Conservation (phyloP, 768 basidiomycete genomes). For the Xerocomellus amylosporus region DNA sequence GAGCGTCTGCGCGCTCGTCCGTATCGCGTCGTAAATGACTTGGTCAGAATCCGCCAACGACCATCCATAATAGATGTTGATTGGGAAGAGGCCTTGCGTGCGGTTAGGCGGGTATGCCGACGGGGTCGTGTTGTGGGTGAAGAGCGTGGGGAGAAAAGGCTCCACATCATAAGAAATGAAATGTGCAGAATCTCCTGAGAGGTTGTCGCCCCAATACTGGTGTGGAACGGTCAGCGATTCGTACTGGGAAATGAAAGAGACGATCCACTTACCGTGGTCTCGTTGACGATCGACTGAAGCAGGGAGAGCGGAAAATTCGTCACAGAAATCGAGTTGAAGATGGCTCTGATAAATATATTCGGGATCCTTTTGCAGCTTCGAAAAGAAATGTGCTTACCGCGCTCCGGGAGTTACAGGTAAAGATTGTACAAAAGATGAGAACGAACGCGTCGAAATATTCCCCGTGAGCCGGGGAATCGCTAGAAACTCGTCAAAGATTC, state of each 20-base stretch:
- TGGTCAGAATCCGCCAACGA: neutral
- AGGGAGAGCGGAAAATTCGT: constrained; percentile 9
- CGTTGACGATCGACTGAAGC: constrained; percentile 14
- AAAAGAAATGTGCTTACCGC: neutral
- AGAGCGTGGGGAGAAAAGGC: constrained; percentile 44
- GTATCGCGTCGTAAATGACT: constrained; percentile 35
- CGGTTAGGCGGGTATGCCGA: constrained; percentile 50
- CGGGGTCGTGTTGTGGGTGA: constrained; percentile 33
- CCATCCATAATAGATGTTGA: constrained; percentile 42
- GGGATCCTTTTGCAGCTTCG: neutral
- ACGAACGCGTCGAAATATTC: constrained; percentile 12
- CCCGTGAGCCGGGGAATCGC: constrained; percentile 7
- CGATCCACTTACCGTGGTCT: constrained; percentile 12
- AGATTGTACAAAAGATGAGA: constrained; percentile 14
- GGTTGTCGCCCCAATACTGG: constrained; percentile 4
- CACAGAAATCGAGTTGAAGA: constrained; percentile 10
- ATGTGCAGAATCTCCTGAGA: neutral
- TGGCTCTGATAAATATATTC: neutral
- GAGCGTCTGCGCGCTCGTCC: constrained; percentile 38
- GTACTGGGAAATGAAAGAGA: neutral
- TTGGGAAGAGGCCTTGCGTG: constrained; percentile 35
- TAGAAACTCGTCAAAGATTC: constrained; percentile 27
- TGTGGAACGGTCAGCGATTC: constrained; percentile 3
- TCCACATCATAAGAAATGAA: constrained; percentile 25
- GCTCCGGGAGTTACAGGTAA: neutral